Conservation (phyloP, 2,329 filamentous ascomycete genomes). For the Byssoonygena ceratinophila region DNA sequence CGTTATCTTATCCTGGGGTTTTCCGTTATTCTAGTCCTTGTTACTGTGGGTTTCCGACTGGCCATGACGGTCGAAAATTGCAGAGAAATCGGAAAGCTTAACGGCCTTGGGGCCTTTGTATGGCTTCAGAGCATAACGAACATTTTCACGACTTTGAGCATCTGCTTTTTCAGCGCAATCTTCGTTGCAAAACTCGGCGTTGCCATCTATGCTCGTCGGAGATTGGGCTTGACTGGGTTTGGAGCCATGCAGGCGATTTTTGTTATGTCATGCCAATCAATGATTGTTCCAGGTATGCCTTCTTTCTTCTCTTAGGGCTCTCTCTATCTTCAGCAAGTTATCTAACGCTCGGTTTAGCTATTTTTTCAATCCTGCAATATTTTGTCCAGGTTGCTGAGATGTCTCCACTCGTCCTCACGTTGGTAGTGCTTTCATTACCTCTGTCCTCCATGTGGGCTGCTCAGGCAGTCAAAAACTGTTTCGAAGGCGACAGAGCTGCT, state of each 20-base stretch:
- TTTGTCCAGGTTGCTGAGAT: constrained; percentile 43
- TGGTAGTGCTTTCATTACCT: constrained; percentile 53
- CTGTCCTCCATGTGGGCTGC: constrained; percentile 57
- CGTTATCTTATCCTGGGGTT: constrained; percentile 38
- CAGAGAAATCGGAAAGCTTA: constrained; percentile 29
- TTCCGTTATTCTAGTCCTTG: constrained; percentile 41
- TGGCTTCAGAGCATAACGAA: constrained; percentile 39
- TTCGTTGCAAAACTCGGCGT: constrained; percentile 52
- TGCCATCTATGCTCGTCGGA: constrained; percentile 46
- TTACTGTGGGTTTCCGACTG: constrained; percentile 46
- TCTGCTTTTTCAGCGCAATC: constrained; percentile 52
- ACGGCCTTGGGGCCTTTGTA: constrained; percentile 23
- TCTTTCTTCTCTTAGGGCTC: neutral
- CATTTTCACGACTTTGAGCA: constrained; percentile 45
- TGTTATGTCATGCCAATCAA: constrained; percentile 57
- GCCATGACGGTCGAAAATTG: constrained; percentile 43
- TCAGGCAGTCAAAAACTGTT: constrained; percentile 24
- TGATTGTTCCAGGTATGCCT: constrained; percentile 50
- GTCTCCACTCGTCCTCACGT: constrained; percentile 45
- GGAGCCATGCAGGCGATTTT: constrained; percentile 57
- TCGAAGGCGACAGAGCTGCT: constrained; percentile 6
- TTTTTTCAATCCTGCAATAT: constrained; percentile 52
- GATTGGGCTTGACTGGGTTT: constrained; percentile 50
- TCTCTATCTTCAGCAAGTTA: neutral
- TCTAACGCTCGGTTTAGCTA: constrained; percentile 34